Conservation (phyloP, 331 rosid species). For the Quercus tomentella region DNA sequence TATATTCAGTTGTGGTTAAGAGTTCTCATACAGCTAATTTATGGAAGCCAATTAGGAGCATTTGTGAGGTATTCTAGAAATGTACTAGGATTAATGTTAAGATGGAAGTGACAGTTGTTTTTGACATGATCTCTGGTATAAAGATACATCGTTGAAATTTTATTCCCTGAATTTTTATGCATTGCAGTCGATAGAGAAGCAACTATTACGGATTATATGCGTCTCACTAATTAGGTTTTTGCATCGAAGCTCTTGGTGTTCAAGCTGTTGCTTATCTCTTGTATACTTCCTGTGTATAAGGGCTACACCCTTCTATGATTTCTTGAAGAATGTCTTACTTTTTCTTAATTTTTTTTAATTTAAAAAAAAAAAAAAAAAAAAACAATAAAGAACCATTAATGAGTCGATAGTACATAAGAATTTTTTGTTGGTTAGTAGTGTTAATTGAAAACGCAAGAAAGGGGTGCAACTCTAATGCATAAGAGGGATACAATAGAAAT, state of each 20-base stretch:
- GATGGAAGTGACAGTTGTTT: not conserved
- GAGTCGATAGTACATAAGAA: too few relatives aligned
- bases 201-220: not conserved
- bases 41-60: not conserved
- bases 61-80: not conserved
- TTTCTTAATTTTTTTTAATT: too few relatives aligned
- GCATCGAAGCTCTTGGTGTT: not conserved
- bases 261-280: not conserved
- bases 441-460: not conserved
- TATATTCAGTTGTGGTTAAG: not conserved
- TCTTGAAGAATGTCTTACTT: not conserved
- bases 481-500: not conserved
- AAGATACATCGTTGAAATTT: not conserved
- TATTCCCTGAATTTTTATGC: not conserved
- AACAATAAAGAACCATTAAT: not conserved
- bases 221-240: not conserved
- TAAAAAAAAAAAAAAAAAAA: too few relatives aligned
- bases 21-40: not conserved
- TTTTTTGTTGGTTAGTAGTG: not conserved
- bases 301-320: not conserved
- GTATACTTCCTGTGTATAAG: not conserved
- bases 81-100: not conserved
- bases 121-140: not conserved
- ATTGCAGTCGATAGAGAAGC: not conserved
- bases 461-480: not conserved